These are phyloP conservation scores for Cryptosporidium baileyi DNA, from an alignment of 169 alveolate species.

Conservation along the genomic window DNA sequence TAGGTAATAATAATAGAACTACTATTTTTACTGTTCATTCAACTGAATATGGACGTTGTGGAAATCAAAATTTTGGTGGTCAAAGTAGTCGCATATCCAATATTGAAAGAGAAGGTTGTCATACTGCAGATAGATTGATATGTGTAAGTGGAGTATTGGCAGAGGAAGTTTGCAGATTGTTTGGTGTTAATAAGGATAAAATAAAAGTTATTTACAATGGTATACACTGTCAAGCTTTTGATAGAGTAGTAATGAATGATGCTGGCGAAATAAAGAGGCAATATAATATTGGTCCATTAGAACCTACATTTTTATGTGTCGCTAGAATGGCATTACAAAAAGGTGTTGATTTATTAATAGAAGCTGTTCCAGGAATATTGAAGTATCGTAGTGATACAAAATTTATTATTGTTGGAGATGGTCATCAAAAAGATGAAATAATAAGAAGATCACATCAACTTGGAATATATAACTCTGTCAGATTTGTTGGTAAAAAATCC, in stretches of 20 bases:
- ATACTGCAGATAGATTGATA: constrained; percentile 79
- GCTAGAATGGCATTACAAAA: constrained; percentile 82
- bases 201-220: constrained; percentile 74
- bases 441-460: constrained; percentile 77
- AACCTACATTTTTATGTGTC: constrained; percentile 81
- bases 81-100: constrained; percentile 77
- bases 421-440: constrained; percentile 79
- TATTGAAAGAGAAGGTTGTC: constrained; percentile 78
- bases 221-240: constrained; percentile 77
- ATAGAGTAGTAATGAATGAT: constrained; percentile 73
- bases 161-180: constrained; percentile 76
- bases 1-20: constrained; percentile 69
- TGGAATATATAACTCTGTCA: constrained; percentile 68
- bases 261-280: constrained; percentile 71
- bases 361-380: constrained; percentile 71
- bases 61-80: constrained; percentile 80
- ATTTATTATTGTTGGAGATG: constrained; percentile 82
- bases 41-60: constrained; percentile 82
- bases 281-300: constrained; percentile 79
- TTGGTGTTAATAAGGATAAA: constrained; percentile 72
- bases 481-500: constrained; percentile 63
- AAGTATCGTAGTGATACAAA: constrained; percentile 77
- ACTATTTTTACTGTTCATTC: constrained; percentile 80
- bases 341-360: constrained; percentile 80
- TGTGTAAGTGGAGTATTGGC: constrained; percentile 81